Evolutionary conservation across 345 rosid genomes (phyloP), one percentile per base, ranked within the genome.

Genomic region (Trapa incisa): DNA sequence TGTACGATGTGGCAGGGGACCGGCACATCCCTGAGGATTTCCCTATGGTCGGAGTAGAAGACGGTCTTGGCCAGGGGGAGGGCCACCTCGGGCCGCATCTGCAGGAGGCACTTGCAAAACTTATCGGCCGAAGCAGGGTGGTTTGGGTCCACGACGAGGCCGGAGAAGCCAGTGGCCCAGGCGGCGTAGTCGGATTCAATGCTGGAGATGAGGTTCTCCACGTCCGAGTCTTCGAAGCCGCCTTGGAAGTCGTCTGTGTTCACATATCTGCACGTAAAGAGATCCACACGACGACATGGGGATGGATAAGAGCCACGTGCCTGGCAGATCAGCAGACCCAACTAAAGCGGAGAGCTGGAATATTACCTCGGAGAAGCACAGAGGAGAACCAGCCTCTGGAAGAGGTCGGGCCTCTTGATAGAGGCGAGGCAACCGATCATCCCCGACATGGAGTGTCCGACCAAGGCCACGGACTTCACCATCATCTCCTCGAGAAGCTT

Each of bases 361-460:
- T 64, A 3, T 50, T 53, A 70, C 71, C 75, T 72, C 1, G 75
- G 75, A 38, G 75, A 72, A 17, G 75, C 68, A 10, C 60, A 60
- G 15, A 72, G 57, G 17, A 66, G 71, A 3, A 73, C 3, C 65
- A 73, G 75, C 68, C 37, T 73, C 57, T 45, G 67, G 64, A 73
- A 73, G 22, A 73, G 75, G 29, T 73, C 68, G 7, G 72, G 75
- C 52, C 75, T 73, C 45, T 63, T 53, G 56, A 73, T 42, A 38
- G 75, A 73, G 64, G 75, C 72, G 35, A 73, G 65, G 57, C 75
- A 73, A 14, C 75, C 75, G n/a, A 73, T 42, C 68, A 73, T 73
- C 37, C 68, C 75, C 22, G 75, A 68, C 75, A 73, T 67, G 68
- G 75, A 73, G 66, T 73, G 72, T 39, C 76, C 76, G 45, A 73